Base-by-base conservation (phyloP, 2,329 filamentous ascomycete genomes). In the Talaromyces funiculosus region DNA sequence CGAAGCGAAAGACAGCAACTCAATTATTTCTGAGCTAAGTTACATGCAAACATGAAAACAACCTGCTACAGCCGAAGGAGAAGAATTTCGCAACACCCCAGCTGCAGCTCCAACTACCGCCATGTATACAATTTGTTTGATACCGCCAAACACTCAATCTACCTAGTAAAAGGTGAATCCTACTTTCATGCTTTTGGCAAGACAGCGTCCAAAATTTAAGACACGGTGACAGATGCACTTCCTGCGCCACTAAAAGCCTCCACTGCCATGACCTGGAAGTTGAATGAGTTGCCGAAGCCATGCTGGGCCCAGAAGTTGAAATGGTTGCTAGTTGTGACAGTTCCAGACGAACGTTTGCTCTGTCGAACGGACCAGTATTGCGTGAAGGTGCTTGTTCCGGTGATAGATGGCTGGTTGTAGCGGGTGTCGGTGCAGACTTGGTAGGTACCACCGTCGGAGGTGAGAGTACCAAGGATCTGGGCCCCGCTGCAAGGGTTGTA, bases 291-390 rank as follows among this genome's bases (percentile, higher is more conserved):
- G 6, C 45, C 45, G 40, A 75, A 64, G 1, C 73, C 73, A n/a
- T 68, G 63, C 6, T 54, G 49, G 4, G 67, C 66, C 73, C 73
- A 75, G 0, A 71, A 73, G 38, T 72, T 67, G 62, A 75, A 75
- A 57, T 75, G 73, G 56, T 75, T 75, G 3, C 60, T 64, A 6
- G 68, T 73, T 1, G 69, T 75, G 20, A 76, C 72, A 2, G 70
- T 71, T 20, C 74, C 74, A 24, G 69, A 69, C 7, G 64, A 64
- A 6, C 76, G 73, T 65, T 73, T 74, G 55, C 24, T 67, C 12
- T 65, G 68, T 9, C 77, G 71, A 33, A 79, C 71, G 16, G 74
- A 77, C 71, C 72, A 77, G 65, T 73, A 79, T 65, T 79, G 76
- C 29, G 69, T 67, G 64, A 78, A 79, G 8, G 75, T 79, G 2